Evolutionary conservation across 192 early-diverging fungal species (phyloP), one percentile per base, ranked within the genome.

Genomic region (Coemansia sp.): DNA sequence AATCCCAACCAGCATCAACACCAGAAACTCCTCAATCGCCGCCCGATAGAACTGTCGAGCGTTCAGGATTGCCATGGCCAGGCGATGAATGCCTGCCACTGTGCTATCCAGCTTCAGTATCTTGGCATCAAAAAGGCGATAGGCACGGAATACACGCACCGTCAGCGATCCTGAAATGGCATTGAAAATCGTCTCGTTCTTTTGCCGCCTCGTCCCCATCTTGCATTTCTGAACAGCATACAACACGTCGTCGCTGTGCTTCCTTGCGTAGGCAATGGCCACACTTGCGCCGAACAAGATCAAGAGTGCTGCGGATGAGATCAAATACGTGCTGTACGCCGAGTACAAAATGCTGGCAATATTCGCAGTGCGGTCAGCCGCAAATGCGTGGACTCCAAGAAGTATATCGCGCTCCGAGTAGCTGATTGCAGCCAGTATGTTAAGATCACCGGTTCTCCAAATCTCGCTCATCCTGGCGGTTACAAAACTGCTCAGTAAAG

Each of bases 91-190:
- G 16, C 54, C 32, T 5, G 43, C 48, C 31, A 50, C 47, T 32
- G 3, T 10, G 6, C 10, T n/a, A 48, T 56, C 50, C 16, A 54
- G 48, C 35, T 16, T 23, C 19, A 42, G 25, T 12, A 73, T 31
- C 40, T 22, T 16, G 2, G 42, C 31, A 14, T 23, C 55, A 48
- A 73, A 58, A 19, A 22, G 38, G 19, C 35, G 33, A 32, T 59
- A 73, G 0, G 25, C 52, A 5, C 44, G 49, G 22, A 63, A 67
- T 23, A 27, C 65, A 11, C 71, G 71, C 44, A 73, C 65, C 3
- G 60, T 55, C 8, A 44, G 43, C 19, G 65, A 58, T 40, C 71
- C 71, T 9, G 71, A 73, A 30, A 73, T 55, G 31, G 63, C 8
- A 9, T 63, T 24, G 21, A 58, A 24, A 11, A 42, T 30, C 0